Evolutionary conservation across 495 filamentous ascomycete species (phyloP), one percentile per base, ranked within the genome.

Genomic region (Ramalina intermedia): DNA sequence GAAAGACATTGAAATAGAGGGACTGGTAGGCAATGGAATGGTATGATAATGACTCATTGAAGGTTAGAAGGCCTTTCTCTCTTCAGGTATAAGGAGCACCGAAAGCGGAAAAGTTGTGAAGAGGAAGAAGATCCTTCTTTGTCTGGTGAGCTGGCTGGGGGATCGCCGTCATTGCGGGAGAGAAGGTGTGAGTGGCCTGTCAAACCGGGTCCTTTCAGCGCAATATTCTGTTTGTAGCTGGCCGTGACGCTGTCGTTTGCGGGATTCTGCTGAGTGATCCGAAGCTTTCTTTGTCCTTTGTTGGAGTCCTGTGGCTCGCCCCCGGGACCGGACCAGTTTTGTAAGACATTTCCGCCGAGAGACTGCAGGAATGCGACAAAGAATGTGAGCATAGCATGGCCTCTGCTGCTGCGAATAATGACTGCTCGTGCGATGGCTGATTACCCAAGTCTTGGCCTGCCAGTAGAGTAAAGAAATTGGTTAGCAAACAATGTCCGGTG

Each of bases 271-370:
- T 41, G 42, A 50, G 36, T 43, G 51, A 26, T 35, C 41, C 33
- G 39, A 18, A 4, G 17, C 46, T 49, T 53, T 54, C 57, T 60
- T 60, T 60, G 57, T 60, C 55, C 55, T 58, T 57, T 60, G 57
- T 60, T 44, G 52, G 46, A 53, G 39, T 37, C 38, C 44, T 17
- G 26, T 42, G 49, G 20, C 51, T 49, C 45, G 26, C 46, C 46
- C 54, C 52, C 51, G 47, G 52, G 41, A 47, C 55, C 55, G 55
- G 54, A 55, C 33, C 44, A 36, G 44, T 42, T 45, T 44, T 40
- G 41, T 57, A 52, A 57, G 57, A 57, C 57, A 60, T 36, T 29
- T 44, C 51, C 52, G 51, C 39, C 48, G 46, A 38, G 38, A 46
- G 26, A 55, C 45, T 52, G 48, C 48, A 55, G 55, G 55, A 58